A percentile compares a stretch with the other conserved stretches of the same genome.
Conservation (phyloP, 129 eudicot genomes). For the Rutidosis leptorrhynchoides region DNA sequence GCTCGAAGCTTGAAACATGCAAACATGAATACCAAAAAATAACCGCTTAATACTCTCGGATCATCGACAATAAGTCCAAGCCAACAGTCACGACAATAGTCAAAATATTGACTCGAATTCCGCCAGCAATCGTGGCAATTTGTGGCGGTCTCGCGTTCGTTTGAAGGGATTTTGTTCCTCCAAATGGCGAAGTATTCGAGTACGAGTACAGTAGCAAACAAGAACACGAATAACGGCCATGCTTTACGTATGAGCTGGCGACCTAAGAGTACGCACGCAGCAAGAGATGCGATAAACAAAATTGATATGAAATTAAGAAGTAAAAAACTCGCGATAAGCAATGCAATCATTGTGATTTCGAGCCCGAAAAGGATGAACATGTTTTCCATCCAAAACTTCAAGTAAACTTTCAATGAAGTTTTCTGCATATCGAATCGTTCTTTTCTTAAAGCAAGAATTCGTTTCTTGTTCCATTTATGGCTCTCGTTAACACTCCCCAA, state of each 20-base stretch:
- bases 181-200: slow-evolving; percentile 51
- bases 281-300: slow-evolving; percentile 46
- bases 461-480: slow-evolving; percentile 47
- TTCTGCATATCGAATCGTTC: slow-evolving; percentile 57
- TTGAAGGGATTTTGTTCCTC: slow-evolving; percentile 32
- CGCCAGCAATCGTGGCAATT: slow-evolving; percentile 55
- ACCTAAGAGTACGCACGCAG: slow-evolving; percentile 48
- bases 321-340: slow-evolving; percentile 48
- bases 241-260: slow-evolving; percentile 44
- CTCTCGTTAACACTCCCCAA: slow-evolving; percentile 37
- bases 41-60: slow-evolving; percentile 45
- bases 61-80: slow-evolving; percentile 48
- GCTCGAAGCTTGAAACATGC: slow-evolving; percentile 58
- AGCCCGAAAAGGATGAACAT: slow-evolving; percentile 58
- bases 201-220: slow-evolving; percentile 41
- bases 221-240: slow-evolving; percentile 49
- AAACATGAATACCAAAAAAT: slow-evolving; percentile 49
- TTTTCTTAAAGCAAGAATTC: slow-evolving; percentile 38
- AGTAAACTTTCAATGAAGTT: slow-evolving; percentile 38
- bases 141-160: slow-evolving; percentile 29
- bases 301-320: slow-evolving; percentile 40
- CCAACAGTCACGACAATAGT: slow-evolving; percentile 50
- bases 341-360: slow-evolving; percentile 49
- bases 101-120: slow-evolving; percentile 27
- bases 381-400: slow-evolving; percentile 49